These are phyloP conservation scores for Sanghuangporus baumii DNA, from an alignment of 1,284 basidiomycete genomes.

Conservation along the genomic window DNA sequence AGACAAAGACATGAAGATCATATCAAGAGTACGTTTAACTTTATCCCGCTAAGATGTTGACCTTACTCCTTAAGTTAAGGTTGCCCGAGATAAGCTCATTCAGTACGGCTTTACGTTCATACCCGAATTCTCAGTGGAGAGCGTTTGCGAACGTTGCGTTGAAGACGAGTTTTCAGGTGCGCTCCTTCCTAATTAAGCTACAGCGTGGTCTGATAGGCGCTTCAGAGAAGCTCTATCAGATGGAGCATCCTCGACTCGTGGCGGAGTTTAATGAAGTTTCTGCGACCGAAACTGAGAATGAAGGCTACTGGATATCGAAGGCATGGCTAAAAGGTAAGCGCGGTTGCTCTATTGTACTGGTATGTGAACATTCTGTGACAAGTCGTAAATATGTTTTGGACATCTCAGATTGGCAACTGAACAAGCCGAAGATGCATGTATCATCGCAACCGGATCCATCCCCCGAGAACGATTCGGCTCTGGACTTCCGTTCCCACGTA, in stretches of 20 bases:
- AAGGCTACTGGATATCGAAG: conserved; percentile 72
- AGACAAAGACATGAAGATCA: conserved; percentile 58
- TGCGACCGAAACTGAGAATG: conserved; percentile 35
- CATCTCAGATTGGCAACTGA: conserved; percentile 59
- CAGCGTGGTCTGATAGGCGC: not conserved
- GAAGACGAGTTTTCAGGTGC: conserved; percentile 53
- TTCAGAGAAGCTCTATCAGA: conserved; percentile 61
- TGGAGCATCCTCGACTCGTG: conserved; percentile 56
- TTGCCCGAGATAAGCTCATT: conserved; percentile 6
- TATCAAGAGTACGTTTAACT: conserved; percentile 38
- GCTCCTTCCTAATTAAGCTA: conserved; percentile 11
- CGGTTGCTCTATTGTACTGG: not conserved
- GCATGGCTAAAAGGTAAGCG: conserved; percentile 66
- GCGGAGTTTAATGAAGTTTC: conserved; percentile 49
- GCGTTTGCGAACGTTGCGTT: conserved; percentile 63
- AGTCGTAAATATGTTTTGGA: not conserved
- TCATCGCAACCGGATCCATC: conserved; percentile 49
- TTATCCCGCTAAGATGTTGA: not conserved
- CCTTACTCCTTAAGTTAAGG: conserved; percentile 2
- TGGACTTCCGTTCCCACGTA: conserved; percentile 52
- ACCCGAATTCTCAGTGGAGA: conserved; percentile 25
- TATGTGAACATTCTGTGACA: not conserved
- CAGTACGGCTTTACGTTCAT: conserved; percentile 5
- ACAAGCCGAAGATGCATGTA: conserved; percentile 70
- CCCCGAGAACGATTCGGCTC: conserved; percentile 41